Conservation (phyloP, 129 eudicot species). For the Lactuca saligna region DNA sequence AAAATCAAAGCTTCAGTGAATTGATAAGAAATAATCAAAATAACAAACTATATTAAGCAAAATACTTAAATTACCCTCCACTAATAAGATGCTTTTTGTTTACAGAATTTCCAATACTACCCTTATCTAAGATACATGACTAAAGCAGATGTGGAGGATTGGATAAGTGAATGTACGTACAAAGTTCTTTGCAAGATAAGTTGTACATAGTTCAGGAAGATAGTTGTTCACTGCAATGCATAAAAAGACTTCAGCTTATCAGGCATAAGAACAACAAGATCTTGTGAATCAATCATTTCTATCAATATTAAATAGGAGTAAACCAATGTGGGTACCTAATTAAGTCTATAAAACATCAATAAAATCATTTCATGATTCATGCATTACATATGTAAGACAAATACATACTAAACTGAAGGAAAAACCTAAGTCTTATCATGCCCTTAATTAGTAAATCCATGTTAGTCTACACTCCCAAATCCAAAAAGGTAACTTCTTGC, state of each 20-base stretch:
- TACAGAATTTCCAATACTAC: too few species aligned
- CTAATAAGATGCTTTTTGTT: too few species aligned
- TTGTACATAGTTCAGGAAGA: conserved; percentile 56
- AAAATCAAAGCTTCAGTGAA: too few species aligned
- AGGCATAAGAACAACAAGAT: conserved; percentile 33
- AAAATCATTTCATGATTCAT: background rate
- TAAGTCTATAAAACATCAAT: conserved; percentile 1
- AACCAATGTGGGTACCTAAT: background rate
- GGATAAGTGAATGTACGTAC: conserved; percentile 49
- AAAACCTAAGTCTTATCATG: background rate
- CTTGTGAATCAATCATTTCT: conserved; percentile 15
- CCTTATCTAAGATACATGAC: too few species aligned
- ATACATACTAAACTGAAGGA: background rate
- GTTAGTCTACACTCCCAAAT: too few species aligned
- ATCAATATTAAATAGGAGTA: conserved; percentile 6
- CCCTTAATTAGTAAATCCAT: too few species aligned
- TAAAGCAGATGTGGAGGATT: background rate
- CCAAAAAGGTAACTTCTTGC: too few species aligned
- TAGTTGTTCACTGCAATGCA: conserved; percentile 68
- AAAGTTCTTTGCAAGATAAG: conserved; percentile 83
- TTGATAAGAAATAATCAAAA: too few species aligned
- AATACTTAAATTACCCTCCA: too few species aligned
- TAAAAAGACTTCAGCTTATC: conserved; percentile 46
- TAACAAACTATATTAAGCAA: too few species aligned
- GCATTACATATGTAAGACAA: conserved; percentile 3